Evolutionary conservation across 352 stramenopile genomes (phyloP), one percentile per base, ranked within the genome.

Genomic region (Globisporangium megalacanthum): DNA sequence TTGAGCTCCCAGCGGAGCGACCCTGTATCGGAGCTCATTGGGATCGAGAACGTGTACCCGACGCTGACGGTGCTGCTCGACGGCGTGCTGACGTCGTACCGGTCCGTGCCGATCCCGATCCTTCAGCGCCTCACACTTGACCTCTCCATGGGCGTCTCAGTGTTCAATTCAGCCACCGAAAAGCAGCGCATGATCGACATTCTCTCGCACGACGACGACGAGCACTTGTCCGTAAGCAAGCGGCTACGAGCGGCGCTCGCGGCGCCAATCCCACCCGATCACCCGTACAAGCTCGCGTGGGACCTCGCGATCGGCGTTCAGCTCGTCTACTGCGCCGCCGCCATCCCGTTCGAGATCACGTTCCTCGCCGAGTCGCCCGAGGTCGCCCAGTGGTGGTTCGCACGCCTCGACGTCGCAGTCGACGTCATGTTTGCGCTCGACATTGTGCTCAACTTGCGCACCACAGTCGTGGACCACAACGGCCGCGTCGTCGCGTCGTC

Each of bases 81-180:
- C 25, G 78, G 78, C 19, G 70, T 73, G 4, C 54, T 90, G 11
- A 66, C 65, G 49, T 87, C 74, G 7, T 90, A 90, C 64, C 74
- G 76, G 0, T 78, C 75, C 0, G 58, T 90, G n/a, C 80, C 80
- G 6, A 68, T 88, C 1, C 54, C 67, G 15, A 71, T 90, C 31
- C 57, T 90, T 13, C 67, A 85, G 48, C 72, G 68, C 13, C 76
- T 90, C 44, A 83, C 82, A 4, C 68, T 90, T 17, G 77, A 90
- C 31, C 58, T 90, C 3, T 88, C 77, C 13, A 88, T 90, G 80
- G 80, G 80, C 1, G 67, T 90, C 19, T 90, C 80, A 0, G 80
- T 90, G 1, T 90, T 90, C 55, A 90, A 90, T 53, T 90, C 80
- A 2, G 65, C 57, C 1, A 79, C 72, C 3, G 80, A 90, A 46